Evolutionary conservation across 164 flowering plant species (phyloP), one percentile per base, ranked within the genome.

Genomic region (Annona squamosa): DNA sequence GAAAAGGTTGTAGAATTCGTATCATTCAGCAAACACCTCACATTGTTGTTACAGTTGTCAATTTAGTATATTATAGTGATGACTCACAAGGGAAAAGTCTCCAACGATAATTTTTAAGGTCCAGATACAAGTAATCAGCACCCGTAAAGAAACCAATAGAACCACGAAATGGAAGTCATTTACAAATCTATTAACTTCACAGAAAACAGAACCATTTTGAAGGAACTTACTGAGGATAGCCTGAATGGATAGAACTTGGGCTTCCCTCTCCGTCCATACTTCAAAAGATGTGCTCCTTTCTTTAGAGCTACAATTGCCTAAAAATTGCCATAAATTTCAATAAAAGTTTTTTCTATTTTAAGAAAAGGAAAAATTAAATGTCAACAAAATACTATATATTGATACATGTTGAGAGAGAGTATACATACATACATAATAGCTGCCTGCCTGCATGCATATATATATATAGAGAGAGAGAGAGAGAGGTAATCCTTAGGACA

Each of bases 201-300:
- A 75, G 69, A 76, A n/a, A 17, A 57, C 10, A 19, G 5, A 26
- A 70, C 52, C 7, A 69, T 44, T 26, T 62, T 19, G 17, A 42
- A 59, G 61, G 61, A 9, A 12, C 78, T 45, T 80, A 87, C 91
- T 84, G 70, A 56, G 19, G 91, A 87, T 74, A 87, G 77, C 79
- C 85, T 80, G 77, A 87, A 86, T 72, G 86, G 88, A 66, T 89
- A 87, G 69, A 87, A 77, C 66, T 81, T 87, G 19, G 89, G 91
- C 79, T 85, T 86, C 63, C 89, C 89, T 75, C 86, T 83, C 66
- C 84, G 70, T 74, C 89, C 78, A 72, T 79, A 84, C 79, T 86
- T 86, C 84, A 85, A 72, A 64, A 87, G 86, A 68, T 87, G 82
- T 57, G 87, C 86, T 59, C 91, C 91, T 69, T 86, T 87, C 83